These are phyloP conservation scores for Naganishia albida DNA, from an alignment of 1,284 basidiomycete species.

Conservation along the genomic window DNA sequence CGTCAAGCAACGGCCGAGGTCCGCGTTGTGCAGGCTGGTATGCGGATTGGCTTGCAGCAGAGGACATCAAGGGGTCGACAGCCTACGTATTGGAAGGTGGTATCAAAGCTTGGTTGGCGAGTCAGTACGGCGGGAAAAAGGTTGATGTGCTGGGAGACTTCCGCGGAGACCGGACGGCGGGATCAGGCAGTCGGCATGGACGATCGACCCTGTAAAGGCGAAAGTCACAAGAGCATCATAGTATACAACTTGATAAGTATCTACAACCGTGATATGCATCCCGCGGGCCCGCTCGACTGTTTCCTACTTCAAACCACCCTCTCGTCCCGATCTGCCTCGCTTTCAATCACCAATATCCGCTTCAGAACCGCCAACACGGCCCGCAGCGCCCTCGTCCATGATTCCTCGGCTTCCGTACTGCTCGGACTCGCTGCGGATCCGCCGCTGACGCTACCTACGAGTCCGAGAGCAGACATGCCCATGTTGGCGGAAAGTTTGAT, in stretches of 20 bases:
- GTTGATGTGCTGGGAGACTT: slow-evolving; percentile 23
- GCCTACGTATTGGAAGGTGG: slow-evolving; percentile 45
- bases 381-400: slow-evolving; percentile 89
- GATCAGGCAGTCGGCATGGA: not conserved
- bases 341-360: slow-evolving; percentile 56
- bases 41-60: slow-evolving; percentile 44
- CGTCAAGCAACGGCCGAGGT: slow-evolving; percentile 43
- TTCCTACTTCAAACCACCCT: not conserved
- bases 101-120: slow-evolving; percentile 42
- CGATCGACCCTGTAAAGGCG: no score
- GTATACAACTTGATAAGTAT: slow-evolving; percentile 7
- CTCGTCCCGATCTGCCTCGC: slow-evolving; percentile 41
- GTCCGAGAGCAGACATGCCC: slow-evolving; percentile 51
- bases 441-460: slow-evolving; percentile 38
- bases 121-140: slow-evolving; percentile 1
- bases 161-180: not conserved
- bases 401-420: slow-evolving; percentile 64
- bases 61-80: slow-evolving; percentile 23
- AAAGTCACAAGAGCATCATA: not conserved
- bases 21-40: slow-evolving; percentile 48
- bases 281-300: not conserved
- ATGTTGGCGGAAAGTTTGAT: slow-evolving; percentile 92
- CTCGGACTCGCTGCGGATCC: slow-evolving; percentile 31
- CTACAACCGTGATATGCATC: not conserved
- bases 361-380: slow-evolving; percentile 88